Evolutionary conservation across 208 protist genomes (phyloP).

Genomic region (Leishmania guyanensis): DNA sequence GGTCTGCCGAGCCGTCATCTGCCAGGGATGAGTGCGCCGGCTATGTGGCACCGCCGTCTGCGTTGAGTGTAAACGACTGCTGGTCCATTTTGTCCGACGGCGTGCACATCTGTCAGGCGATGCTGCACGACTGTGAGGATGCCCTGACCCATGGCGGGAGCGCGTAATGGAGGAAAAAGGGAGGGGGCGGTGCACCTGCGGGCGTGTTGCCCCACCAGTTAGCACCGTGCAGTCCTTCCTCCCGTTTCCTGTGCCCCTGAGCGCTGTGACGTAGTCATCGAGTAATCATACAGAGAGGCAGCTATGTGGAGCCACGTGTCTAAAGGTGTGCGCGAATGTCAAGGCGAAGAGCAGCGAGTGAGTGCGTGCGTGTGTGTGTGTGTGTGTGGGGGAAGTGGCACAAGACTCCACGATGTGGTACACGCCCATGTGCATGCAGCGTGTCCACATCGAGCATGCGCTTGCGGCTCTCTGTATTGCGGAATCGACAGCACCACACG

Average conservation of each 20-base stretch:
- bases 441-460: neutral
- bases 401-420: too few species aligned
- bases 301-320: neutral
- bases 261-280: neutral
- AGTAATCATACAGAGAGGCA: neutral
- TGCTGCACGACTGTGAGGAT: conserved; percentile 73
- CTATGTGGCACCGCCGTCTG: conserved; percentile 18
- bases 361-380: neutral
- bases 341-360: neutral
- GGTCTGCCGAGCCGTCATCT: conserved; percentile 6
- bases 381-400: neutral
- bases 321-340: neutral
- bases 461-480: neutral
- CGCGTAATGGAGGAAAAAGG: neutral
- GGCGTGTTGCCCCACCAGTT: neutral
- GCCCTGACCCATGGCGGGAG: conserved; percentile 16
- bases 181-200: neutral
- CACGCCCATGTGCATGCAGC: too few species aligned
- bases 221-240: neutral
- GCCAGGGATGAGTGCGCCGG: conserved; percentile 6
- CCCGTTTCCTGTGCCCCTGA: neutral
- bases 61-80: conserved; percentile 39
- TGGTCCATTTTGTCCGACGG: conserved; percentile 44
- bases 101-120: conserved; percentile 58
- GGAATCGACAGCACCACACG: neutral